Evolutionary conservation across 2,329 filamentous ascomycete genomes (phyloP), one percentile per base, ranked within the genome.

Genomic region (Aplosporella prunicola): DNA sequence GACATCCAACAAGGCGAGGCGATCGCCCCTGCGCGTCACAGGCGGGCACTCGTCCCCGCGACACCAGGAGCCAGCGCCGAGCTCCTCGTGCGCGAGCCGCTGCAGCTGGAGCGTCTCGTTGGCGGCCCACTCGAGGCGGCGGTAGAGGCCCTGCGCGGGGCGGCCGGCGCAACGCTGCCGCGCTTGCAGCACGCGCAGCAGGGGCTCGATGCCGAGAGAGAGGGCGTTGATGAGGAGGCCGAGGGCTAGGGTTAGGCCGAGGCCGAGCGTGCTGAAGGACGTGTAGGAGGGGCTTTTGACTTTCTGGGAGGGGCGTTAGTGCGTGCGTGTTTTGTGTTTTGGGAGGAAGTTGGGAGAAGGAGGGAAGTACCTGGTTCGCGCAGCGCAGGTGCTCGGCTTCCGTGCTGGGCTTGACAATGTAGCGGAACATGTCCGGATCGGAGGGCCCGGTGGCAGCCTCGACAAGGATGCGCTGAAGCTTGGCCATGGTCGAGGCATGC

Each of bases 191-290:
- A 6, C 29, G 5, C 18, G 20, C 7, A 30, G 26, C 2, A 36
- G 5, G 5, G 3, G 20, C 1, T 40, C 38, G 10, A 46, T 20
- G 5, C 32, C 13, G 3, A 17, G 8, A 22, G 36, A 42, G 7
- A 49, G 39, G 8, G 47, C 22, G 15, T 51, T 47, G 18, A 51
- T 29, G 9, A 51, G n/a, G 9, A 34, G 31, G 23, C 50, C 48
- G 9, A 49, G 39, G 11, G 25, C 33, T 9, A 52, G 41, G 3
- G 47, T 50, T 4, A 52, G 42, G 9, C 27, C 36, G 45, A 52
- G 45, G 18, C 48, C 50, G 4, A 52, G 42, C n/a, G 50, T 42
- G 18, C 38, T 46, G 20, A 52, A 41, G 13, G 36, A 42, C 18
- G 44, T 43, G 40, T 48, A 45, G n/a, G 28, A 30, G 7, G 26